These are phyloP conservation scores for Rheum nobile DNA, from an alignment of 148 eudicot species.

Conservation along the genomic window DNA sequence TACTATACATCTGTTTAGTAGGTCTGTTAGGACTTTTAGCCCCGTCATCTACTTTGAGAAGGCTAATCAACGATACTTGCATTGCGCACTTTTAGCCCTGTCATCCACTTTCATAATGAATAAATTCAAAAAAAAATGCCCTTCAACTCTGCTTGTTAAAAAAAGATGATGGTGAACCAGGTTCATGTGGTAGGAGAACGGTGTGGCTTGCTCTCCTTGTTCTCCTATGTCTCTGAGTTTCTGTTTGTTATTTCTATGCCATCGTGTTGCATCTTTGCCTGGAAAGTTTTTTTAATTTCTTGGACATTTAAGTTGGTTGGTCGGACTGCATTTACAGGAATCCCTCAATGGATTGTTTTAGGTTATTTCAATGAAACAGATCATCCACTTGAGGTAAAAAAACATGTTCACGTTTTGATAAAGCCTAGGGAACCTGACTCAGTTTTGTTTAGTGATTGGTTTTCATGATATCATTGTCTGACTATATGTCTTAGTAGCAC, in stretches of 20 bases:
- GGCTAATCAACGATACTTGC: no score
- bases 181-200: conserved; percentile 85
- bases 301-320: conserved; percentile 55
- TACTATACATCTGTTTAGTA: no score
- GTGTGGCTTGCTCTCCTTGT: conserved; percentile 24
- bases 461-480: neutral
- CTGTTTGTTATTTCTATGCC: neutral
- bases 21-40: no score
- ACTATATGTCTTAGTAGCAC: neutral
- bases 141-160: conserved; percentile 62
- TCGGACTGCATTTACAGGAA: conserved; percentile 81
- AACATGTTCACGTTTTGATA: neutral
- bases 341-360: conserved; percentile 71
- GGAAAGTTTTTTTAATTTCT: neutral
- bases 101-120: no score
- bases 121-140: no score
- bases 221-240: neutral
- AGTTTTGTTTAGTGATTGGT: neutral
- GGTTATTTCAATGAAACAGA: conserved; percentile 29
- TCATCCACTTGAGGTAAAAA: conserved; percentile 77
- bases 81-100: no score
- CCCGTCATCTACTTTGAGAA: no score
- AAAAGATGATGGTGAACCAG: conserved; percentile 79
- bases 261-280: neutral
- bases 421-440: neutral